A percentile compares a stretch with the other conserved stretches of the same genome.
These are phyloP conservation scores for Phytophthora tentaculata DNA, from an alignment of 352 stramenopile species.

Conservation along the genomic window DNA sequence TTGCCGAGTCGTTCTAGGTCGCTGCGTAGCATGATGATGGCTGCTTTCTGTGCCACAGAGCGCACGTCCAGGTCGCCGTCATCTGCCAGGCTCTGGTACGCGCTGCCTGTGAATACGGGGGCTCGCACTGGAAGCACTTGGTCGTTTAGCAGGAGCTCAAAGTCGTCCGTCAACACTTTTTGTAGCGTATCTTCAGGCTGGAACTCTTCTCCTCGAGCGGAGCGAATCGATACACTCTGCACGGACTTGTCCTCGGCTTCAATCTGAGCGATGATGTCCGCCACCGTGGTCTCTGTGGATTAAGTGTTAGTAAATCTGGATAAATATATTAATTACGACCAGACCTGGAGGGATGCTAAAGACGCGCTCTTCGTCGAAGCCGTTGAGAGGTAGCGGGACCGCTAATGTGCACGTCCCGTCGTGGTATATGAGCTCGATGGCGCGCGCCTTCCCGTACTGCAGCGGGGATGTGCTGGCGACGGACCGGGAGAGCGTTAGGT, in stretches of 20 bases:
- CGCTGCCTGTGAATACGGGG: conserved; percentile 74
- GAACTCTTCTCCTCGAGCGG: conserved; percentile 64
- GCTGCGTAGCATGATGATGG: conserved; percentile 77
- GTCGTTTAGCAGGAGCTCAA: conserved; percentile 84
- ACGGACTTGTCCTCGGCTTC: conserved; percentile 78
- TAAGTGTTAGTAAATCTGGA: neutral
- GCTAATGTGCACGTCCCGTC: conserved; percentile 78
- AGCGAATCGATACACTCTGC: conserved; percentile 70
- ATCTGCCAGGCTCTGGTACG: conserved; percentile 75
- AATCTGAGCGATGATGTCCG: conserved; percentile 76
- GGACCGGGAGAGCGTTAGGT: conserved; percentile 6
- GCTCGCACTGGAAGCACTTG: conserved; percentile 73
- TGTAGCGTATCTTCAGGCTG: conserved; percentile 66
- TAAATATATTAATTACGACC: conserved; percentile 6
- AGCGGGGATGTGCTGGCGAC: conserved; percentile 24
- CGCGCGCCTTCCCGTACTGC: conserved; percentile 38
- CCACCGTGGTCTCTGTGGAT: conserved; percentile 71
- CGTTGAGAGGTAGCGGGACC: conserved; percentile 77
- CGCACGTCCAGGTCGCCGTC: conserved; percentile 83
- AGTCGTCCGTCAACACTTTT: conserved; percentile 80
- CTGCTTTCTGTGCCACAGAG: conserved; percentile 78
- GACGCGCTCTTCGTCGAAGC: conserved; percentile 80
- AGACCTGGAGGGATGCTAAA: conserved; percentile 80
- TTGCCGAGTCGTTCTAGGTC: conserved; percentile 74
- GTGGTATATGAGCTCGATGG: conserved; percentile 84